Base-by-base conservation (phyloP, 2,329 filamentous ascomycete genomes). In the Hypocreales sp. region DNA sequence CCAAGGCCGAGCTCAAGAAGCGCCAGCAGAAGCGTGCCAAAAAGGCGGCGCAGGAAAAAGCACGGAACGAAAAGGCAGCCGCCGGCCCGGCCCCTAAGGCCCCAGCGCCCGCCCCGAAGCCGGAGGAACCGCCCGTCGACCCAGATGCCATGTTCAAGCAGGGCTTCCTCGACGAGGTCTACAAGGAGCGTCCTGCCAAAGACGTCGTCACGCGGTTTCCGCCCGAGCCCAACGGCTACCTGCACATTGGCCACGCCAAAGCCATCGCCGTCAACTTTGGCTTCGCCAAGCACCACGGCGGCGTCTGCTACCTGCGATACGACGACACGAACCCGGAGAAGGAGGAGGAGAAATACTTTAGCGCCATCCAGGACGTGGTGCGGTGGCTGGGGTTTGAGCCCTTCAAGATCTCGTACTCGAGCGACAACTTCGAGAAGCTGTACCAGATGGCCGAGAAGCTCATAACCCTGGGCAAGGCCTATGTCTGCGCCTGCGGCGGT, bases 191-290 rank as follows among this genome's bases (percentile, higher is more conserved):
- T 26, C 73, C 74, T 2, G 58, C 61, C 24, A 67, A 66, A 38
- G 55, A 60, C 10, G 72, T 77, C 13, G 53, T 76, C 26, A 84
- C 79, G 4, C 72, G 79, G 39, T 86, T 87, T 46, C 80, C 80
- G 3, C 80, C 80, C 13, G 80, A 87, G 55, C 90, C 90, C 25
- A 95, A 95, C 50, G 90, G 87, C 29, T 94, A 79, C 49, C 67
- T 94, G 8, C 86, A 94, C 47, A 79, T 95, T 40, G 87, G 87
- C 13, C 90, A 95, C 48, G 80, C 79, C 38, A 95, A 95, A 59
- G 87, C 90, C 14, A 94, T 95, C 50, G 79, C 83, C 1, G 73
- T 95, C 51, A 94, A 95, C 56, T 95, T 95, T 55, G 87, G 87
- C 6, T 95, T 94, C 49, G 87, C 90, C 10, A 72, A 70, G 45